Percentiles rank a stretch among this genome's conserved stretches.
phyloP scores from a whole-genome alignment of 2,329 filamentous ascomycete species.

The Botryosphaeria agaves region DNA sequence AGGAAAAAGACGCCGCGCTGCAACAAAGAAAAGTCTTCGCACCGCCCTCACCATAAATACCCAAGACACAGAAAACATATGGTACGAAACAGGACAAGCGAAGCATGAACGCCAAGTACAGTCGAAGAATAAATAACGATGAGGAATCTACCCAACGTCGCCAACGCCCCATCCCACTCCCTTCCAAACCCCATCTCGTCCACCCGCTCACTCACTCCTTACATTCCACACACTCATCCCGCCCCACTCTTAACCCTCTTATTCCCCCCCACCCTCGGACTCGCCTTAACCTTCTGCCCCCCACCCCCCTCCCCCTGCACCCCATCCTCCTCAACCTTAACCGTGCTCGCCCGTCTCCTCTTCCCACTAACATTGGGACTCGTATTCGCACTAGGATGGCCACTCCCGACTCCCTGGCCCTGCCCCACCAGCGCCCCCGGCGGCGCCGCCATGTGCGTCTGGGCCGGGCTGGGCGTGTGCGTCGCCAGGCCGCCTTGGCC shows the following conservation, averaged over 20 bases:
- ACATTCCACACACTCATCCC: no score
- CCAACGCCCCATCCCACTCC: no score
- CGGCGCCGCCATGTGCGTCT: constrained; percentile 25
- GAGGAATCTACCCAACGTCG: no score
- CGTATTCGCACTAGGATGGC: constrained; percentile 39
- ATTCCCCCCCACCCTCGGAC: constrained; percentile 24
- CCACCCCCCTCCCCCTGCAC: constrained; percentile 16
- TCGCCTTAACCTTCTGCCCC: constrained; percentile 30
- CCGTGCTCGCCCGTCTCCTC: constrained; percentile 38
- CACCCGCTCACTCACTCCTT: no score
- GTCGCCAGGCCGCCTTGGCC: constrained; percentile 8
- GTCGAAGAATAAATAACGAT: no score
- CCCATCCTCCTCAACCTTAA: constrained; percentile 40
- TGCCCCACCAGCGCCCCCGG: constrained; percentile 39
- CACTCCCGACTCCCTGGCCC: constrained; percentile 38
- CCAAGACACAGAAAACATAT: no score
- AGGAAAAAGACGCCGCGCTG: no score
- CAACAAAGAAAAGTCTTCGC: no score
- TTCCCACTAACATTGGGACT: constrained; percentile 45
- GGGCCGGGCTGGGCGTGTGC: constrained; percentile 28
- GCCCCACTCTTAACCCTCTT: constrained; percentile 1
- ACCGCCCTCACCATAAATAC: no score
- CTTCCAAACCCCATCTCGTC: no score
- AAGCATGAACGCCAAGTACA: no score
- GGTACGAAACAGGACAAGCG: no score